A percentile compares a stretch with the other conserved stretches of the same genome.
These are phyloP conservation scores for Calocybe gambosa DNA, from an alignment of 1,284 basidiomycete genomes.

Conservation along the genomic window DNA sequence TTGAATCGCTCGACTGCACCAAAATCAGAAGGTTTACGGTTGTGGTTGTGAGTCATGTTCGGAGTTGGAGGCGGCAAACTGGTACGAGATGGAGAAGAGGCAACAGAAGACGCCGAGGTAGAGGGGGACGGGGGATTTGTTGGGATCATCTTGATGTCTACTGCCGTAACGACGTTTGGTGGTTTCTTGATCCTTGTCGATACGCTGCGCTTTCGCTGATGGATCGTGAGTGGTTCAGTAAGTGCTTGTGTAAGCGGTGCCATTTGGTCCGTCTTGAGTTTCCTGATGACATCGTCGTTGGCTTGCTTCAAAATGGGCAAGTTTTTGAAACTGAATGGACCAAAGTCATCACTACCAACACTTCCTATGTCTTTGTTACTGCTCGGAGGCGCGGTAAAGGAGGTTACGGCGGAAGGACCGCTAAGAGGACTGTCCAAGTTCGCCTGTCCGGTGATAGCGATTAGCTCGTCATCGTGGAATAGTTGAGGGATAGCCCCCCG, in stretches of 20 bases:
- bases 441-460: slow-evolving; percentile 44
- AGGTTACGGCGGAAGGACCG: slow-evolving; percentile 33
- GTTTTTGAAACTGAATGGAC: slow-evolving; percentile 98
- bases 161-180: slow-evolving; percentile 64
- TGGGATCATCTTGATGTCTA: slow-evolving; percentile 52
- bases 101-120: slow-evolving; percentile 88
- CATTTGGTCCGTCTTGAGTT: slow-evolving; percentile 83
- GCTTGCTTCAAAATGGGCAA: slow-evolving; percentile 94
- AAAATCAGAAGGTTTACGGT: slow-evolving; percentile 79
- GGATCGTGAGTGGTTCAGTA: slow-evolving; percentile 50
- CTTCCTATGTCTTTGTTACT: slow-evolving; percentile 41
- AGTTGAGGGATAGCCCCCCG: slow-evolving; percentile 87
- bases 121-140: slow-evolving; percentile 84
- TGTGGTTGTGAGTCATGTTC: slow-evolving; percentile 54
- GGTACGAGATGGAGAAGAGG: slow-evolving; percentile 82
- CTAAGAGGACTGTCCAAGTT: slow-evolving; percentile 42
- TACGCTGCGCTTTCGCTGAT: slow-evolving; percentile 63
- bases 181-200: slow-evolving; percentile 75
- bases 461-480: slow-evolving; percentile 78
- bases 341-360: slow-evolving; percentile 83
- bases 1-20: slow-evolving; percentile 85
- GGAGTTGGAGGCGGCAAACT: slow-evolving; percentile 68
- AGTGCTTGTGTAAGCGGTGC: slow-evolving; percentile 66
- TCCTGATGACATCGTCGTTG: slow-evolving; percentile 97
- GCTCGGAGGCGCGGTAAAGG: slow-evolving; percentile 41